Conservation (phyloP, 2,329 filamentous ascomycete species). For the Epichloe scottii region DNA sequence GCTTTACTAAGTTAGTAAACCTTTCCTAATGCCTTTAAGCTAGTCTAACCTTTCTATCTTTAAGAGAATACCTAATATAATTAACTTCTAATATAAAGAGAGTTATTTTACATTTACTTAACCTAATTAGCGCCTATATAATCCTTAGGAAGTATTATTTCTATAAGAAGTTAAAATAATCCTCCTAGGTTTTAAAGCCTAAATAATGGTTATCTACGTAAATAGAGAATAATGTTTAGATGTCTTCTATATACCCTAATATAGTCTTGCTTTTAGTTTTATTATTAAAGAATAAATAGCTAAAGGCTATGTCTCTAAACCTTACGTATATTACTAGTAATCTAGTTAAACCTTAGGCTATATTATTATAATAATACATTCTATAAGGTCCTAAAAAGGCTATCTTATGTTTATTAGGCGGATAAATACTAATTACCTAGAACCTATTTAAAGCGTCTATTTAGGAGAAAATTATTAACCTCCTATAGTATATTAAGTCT, state of each 20-base stretch:
- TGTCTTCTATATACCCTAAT: neutral
- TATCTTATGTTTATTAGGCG: neutral
- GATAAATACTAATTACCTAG: neutral
- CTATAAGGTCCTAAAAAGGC: neutral
- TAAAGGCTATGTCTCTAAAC: neutral
- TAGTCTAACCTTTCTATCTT: neutral
- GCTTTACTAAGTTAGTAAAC: too few species aligned
- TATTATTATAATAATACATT: neutral
- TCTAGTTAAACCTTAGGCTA: neutral
- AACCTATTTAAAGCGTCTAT: neutral
- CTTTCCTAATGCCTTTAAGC: too few species aligned
- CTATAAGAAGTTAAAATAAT: neutral
- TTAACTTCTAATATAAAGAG: neutral
- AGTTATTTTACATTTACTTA: neutral
- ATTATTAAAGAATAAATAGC: neutral
- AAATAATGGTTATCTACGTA: neutral
- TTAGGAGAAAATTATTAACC: neutral
- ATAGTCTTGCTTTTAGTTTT: neutral
- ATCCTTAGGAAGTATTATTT: neutral
- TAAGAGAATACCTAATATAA: neutral
- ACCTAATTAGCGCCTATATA: neutral
- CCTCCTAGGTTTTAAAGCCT: neutral
- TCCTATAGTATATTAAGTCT: neutral
- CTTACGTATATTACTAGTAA: neutral
- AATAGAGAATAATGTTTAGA: neutral